A percentile compares a stretch with the other conserved stretches of the same genome.
Conservation (phyloP, 768 basidiomycete species). For the Ephemerocybe angulata region DNA sequence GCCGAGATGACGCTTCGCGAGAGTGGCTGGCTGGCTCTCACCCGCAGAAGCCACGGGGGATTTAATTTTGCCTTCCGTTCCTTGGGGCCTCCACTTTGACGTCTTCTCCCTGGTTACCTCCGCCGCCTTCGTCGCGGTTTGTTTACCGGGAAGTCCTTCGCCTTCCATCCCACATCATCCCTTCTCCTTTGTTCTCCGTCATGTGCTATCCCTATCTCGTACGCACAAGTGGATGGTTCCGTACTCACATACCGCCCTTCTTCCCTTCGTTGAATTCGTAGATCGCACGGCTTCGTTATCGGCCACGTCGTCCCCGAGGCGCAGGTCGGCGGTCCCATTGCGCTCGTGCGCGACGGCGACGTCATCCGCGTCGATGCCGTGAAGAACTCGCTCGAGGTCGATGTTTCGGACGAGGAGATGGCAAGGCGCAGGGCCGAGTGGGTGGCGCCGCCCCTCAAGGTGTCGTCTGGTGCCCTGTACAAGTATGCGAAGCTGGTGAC, state of each 20-base stretch:
- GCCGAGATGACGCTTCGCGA: no score
- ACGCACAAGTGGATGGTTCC: background rate
- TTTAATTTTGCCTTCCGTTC: no score
- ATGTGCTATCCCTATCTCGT: background rate
- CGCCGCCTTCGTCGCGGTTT: no score
- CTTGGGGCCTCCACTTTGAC: no score
- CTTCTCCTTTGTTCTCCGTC: no score
- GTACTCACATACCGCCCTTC: background rate
- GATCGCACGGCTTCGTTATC: constrained; percentile 94
- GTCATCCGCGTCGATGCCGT: constrained; percentile 85
- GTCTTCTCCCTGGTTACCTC: no score
- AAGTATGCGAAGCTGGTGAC: constrained; percentile 87
- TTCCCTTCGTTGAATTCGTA: constrained; percentile 25
- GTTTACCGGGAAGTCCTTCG: no score
- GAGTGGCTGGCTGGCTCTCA: no score
- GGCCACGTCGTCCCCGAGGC: constrained; percentile 98
- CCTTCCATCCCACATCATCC: no score
- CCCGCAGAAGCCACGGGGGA: no score
- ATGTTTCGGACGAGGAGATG: constrained; percentile 77
- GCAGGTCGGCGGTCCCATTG: constrained; percentile 90
- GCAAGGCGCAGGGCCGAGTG: constrained; percentile 66
- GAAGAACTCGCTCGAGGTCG: constrained; percentile 76
- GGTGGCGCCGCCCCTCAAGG: constrained; percentile 85
- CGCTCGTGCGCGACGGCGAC: constrained; percentile 85
- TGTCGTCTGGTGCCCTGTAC: constrained; percentile 74